phyloP scores from a whole-genome alignment of 345 rosid genomes.

The Eucalyptus fibrosa region DNA sequence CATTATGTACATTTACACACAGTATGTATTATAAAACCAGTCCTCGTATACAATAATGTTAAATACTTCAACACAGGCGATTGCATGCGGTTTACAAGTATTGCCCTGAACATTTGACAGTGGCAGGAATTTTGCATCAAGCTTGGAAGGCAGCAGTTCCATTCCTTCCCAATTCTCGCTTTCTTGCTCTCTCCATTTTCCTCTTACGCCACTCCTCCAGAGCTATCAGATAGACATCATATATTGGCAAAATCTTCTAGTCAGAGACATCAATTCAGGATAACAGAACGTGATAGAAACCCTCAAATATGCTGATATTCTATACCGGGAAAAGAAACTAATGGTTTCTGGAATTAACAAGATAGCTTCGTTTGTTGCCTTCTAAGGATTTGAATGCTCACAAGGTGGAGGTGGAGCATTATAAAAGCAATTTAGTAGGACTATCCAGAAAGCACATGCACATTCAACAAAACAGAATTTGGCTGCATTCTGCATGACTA shows the following conservation, averaged over 20 bases:
- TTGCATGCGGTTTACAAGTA: background rate
- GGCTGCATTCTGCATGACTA: background rate
- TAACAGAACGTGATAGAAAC: background rate
- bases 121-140: background rate
- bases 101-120: background rate
- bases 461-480: background rate
- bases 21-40: background rate
- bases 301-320: background rate
- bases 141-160: slow-evolving; percentile 14
- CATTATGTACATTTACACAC: background rate
- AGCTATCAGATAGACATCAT: slow-evolving; percentile 20
- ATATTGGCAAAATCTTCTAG: background rate
- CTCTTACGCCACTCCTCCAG: slow-evolving; percentile 86
- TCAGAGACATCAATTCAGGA: background rate
- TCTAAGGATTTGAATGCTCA: background rate
- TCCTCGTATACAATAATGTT: background rate
- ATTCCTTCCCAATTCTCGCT: slow-evolving; percentile 47
- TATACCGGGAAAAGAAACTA: background rate
- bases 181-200: slow-evolving; percentile 83
- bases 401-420: background rate
- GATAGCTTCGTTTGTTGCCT: background rate
- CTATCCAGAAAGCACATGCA: background rate
- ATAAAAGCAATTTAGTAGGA: background rate
- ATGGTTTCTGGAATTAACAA: background rate
- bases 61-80: background rate